Base-by-base conservation (phyloP, 805 yeast genomes). In the Saccharomycopsis fermentans region DNA sequence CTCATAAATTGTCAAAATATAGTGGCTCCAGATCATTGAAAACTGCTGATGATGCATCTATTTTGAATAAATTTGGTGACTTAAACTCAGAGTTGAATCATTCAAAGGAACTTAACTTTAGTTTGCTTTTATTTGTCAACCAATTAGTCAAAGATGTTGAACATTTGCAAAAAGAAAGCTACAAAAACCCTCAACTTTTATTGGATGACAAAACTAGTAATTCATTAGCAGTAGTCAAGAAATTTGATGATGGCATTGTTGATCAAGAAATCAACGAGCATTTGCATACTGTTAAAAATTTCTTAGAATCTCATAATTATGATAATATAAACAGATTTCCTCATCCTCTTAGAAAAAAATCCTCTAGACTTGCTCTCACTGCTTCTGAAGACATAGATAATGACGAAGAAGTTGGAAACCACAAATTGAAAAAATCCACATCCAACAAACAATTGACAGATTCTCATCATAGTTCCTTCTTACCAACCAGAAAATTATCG, bases 101-200 rank as follows among this genome's bases (percentile, higher is more conserved):
- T 36, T 27, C 58, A n/a, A 58, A 56, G 26, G 55, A 54, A 11
- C 62, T 59, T 32, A 61, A 59, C 17, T 55, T 51, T 26, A 58
- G 57, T 40, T 48, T 61, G 19, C 52, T 56, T 26, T 55, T 55
- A 17, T 59, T 56, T 27, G 53, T 61, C 34, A 57, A 59, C 26
- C 62, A 59, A 43, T 40, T 61, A 24, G 35, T 61, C 2, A 39
- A 36, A 34, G 62, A 60, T 48, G 58, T 55, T 52, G 58, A 60
- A n/a, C 26, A 57, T 27, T 47, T 60, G 16, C 53, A 52, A 26
- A 43, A 27, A 6, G 47, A 55, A 8, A 55, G 26, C 27, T n/a
- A 6, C 27, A 32, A 55, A 32, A 32, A 37, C 14, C 43, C 43
- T 16, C 43, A 43, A 12, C 3, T 29, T n/a, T 27, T 17, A 12